These are phyloP conservation scores for Rauvolfia tetraphylla DNA, from an alignment of 257 asterid genomes.

Conservation along the genomic window DNA sequence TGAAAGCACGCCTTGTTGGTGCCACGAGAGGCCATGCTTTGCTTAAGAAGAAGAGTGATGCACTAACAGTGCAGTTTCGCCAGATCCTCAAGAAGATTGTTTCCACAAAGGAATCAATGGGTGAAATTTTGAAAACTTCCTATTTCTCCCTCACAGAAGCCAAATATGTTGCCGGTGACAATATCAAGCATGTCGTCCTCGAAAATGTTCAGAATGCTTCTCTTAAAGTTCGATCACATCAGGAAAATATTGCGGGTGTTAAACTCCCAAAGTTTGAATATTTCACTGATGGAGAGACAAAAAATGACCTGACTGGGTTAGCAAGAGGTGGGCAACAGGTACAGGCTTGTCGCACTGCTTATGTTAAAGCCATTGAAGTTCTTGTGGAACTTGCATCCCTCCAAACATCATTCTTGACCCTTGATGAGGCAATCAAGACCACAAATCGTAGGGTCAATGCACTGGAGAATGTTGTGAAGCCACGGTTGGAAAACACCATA, in stretches of 20 bases:
- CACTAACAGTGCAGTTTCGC: slow-evolving; percentile 46
- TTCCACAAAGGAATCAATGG: slow-evolving; percentile 45
- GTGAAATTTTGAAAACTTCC: slow-evolving; percentile 40
- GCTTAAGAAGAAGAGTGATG: slow-evolving; percentile 52
- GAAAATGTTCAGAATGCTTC: slow-evolving; percentile 45
- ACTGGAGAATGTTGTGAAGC: slow-evolving; percentile 46
- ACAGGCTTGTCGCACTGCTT: slow-evolving; percentile 45
- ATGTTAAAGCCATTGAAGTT: slow-evolving; percentile 46
- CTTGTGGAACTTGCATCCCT: slow-evolving; percentile 51
- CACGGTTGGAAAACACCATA: slow-evolving; percentile 46
- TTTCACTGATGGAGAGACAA: slow-evolving; percentile 46
- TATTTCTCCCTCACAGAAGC: slow-evolving; percentile 43
- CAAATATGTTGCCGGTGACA: slow-evolving; percentile 46
- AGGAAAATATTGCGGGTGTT: slow-evolving; percentile 48
- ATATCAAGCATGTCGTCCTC: slow-evolving; percentile 46
- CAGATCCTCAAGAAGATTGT: slow-evolving; percentile 46
- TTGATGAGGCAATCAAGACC: slow-evolving; percentile 49
- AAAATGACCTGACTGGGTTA: slow-evolving; percentile 48
- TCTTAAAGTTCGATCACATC: slow-evolving; percentile 41
- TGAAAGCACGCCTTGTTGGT: slow-evolving; percentile 47
- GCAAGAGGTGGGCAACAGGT: slow-evolving; percentile 53
- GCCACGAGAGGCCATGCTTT: slow-evolving; percentile 54
- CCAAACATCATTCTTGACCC: slow-evolving; percentile 50
- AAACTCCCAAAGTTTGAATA: slow-evolving; percentile 44
- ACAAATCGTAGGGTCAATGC: slow-evolving; percentile 55